These are phyloP conservation scores for Fomitiporia mediterranea DNA, from an alignment of 1,284 basidiomycete genomes.

Conservation along the genomic window DNA sequence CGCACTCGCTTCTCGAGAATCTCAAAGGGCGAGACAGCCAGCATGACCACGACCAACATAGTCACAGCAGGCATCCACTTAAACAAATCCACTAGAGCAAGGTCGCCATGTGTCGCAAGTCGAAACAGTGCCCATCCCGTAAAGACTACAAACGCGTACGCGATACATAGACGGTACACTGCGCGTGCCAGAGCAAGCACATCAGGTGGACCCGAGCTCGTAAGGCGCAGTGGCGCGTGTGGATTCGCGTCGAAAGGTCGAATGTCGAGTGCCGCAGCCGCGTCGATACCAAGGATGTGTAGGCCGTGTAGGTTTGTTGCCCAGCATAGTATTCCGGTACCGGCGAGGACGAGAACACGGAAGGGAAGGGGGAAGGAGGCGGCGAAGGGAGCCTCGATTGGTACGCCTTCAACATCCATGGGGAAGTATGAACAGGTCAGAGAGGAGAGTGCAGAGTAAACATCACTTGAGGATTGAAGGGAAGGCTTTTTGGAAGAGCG, in stretches of 20 bases:
- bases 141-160: conserved; percentile 56
- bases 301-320: conserved; percentile 86
- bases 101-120: conserved; percentile 50
- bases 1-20: conserved; percentile 65
- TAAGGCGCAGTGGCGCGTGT: conserved; percentile 31
- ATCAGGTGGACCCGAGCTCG: conserved; percentile 31
- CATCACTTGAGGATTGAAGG: no score
- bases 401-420: neutral
- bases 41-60: conserved; percentile 50
- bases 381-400: conserved; percentile 41
- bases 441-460: no score
- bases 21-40: conserved; percentile 64
- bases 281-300: conserved; percentile 70
- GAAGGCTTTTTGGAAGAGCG: no score
- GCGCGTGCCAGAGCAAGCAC: conserved; percentile 44
- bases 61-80: conserved; percentile 73
- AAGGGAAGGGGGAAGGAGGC: conserved; percentile 76
- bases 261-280: conserved; percentile 61
- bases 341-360: conserved; percentile 69
- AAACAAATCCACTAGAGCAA: conserved; percentile 61
- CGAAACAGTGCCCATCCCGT: conserved; percentile 66
- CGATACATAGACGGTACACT: conserved; percentile 62
- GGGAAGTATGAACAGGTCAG: neutral
- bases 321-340: conserved; percentile 73
- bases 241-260: conserved; percentile 31